Evolutionary conservation across 2,329 filamentous ascomycete genomes (phyloP).

Genomic region (Paecilomyces fulvus): DNA sequence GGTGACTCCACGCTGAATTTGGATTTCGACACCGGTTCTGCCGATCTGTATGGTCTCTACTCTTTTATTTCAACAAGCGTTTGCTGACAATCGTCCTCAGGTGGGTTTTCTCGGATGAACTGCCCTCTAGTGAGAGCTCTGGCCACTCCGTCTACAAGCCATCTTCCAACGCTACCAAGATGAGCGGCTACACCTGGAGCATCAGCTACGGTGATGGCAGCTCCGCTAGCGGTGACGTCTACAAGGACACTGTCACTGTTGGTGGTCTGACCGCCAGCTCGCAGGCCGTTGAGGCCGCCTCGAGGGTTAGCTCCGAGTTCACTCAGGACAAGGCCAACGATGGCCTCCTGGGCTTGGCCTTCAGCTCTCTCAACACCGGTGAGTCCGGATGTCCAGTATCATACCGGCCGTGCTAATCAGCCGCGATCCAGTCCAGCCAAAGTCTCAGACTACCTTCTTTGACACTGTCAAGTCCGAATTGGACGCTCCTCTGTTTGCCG

Average conservation of each 20-base stretch:
- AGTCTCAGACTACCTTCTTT: conserved; percentile 49
- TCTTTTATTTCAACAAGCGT: background rate
- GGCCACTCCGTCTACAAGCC: conserved; percentile 54
- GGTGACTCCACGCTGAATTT: conserved; percentile 56
- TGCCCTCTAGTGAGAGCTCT: conserved; percentile 40
- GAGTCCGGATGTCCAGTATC: background rate
- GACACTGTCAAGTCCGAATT: conserved; percentile 48
- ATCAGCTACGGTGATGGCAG: conserved; percentile 60
- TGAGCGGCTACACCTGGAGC: conserved; percentile 47
- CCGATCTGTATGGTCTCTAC: conserved; percentile 51
- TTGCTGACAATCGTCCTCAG: conserved; percentile 25
- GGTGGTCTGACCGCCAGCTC: conserved; percentile 49
- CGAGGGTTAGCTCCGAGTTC: conserved; percentile 48
- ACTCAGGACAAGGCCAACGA: conserved; percentile 45
- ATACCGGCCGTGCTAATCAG: background rate
- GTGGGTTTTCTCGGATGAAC: conserved; percentile 59
- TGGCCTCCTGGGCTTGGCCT: conserved; percentile 53
- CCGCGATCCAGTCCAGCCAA: conserved; percentile 34
- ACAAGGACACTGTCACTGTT: conserved; percentile 55
- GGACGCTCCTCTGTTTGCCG: conserved; percentile 45
- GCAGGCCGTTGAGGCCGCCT: conserved; percentile 60
- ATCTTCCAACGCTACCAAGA: conserved; percentile 36
- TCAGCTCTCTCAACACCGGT: conserved; percentile 51
- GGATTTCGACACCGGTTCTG: conserved; percentile 63
- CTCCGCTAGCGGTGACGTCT: conserved; percentile 55